Evolutionary conservation across 345 rosid species (phyloP).

Genomic region (Turritis glabra): DNA sequence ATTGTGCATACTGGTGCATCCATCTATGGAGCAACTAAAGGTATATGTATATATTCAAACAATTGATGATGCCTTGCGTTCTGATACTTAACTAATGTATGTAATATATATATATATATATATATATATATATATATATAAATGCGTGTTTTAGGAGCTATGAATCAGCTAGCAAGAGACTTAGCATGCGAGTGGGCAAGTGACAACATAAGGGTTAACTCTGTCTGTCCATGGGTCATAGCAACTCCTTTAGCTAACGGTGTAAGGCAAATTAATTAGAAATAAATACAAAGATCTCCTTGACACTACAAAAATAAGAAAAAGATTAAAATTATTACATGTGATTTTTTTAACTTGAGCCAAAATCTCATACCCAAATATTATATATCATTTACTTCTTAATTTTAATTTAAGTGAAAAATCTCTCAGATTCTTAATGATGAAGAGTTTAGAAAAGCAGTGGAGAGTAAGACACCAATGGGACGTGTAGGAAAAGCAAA

Average conservation of each 20-base stretch:
- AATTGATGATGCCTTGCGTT: not conserved
- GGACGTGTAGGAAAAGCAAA: constrained; percentile 65
- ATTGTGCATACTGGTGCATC: constrained; percentile 31
- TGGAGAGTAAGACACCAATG: constrained; percentile 56
- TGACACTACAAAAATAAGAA: not conserved
- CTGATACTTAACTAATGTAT: not conserved
- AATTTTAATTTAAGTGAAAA: no score
- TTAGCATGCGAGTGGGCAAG: constrained; percentile 36
- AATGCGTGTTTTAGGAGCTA: no score
- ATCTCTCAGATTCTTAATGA: no score
- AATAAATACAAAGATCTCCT: not conserved
- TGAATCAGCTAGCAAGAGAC: constrained; percentile 30
- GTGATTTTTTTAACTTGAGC: no score
- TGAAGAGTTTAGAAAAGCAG: constrained; percentile 40
- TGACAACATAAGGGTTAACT: constrained; percentile 24
- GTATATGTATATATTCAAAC: not conserved
- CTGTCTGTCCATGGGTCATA: constrained; percentile 30
- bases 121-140: no score
- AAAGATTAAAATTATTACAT: no score
- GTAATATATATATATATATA: no score
- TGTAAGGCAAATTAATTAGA: constrained; percentile 3
- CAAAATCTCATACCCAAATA: no score
- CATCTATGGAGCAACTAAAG: constrained; percentile 25
- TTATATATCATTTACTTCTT: no score
- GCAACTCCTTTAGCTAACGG: not conserved